Evolutionary conservation across 116 monocot species (phyloP).

Genomic region (Trichopus zeylanicus): DNA sequence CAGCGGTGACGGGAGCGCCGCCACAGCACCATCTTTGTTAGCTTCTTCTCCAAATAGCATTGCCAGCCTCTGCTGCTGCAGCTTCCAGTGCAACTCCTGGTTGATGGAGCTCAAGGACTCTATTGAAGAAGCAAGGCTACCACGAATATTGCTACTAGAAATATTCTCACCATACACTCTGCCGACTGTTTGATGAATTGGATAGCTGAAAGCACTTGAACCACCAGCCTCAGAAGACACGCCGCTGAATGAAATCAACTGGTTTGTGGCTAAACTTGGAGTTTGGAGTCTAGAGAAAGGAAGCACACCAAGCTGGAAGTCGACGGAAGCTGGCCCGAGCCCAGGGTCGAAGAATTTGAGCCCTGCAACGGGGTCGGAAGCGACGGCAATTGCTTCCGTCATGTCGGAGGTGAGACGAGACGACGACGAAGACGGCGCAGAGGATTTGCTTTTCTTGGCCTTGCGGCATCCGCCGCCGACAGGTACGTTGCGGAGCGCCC

Average conservation of each 20-base stretch:
- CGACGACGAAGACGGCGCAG: constrained; percentile 14
- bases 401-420: background rate
- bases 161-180: constrained; percentile 9
- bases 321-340: constrained; percentile 7
- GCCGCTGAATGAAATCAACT: constrained; percentile 16
- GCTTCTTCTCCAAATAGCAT: constrained; percentile 28
- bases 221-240: constrained; percentile 12
- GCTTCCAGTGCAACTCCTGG: constrained; percentile 72
- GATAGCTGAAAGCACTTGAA: constrained; percentile 14
- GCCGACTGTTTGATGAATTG: background rate
- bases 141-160: background rate
- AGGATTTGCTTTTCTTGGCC: constrained; percentile 41
- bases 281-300: constrained; percentile 15
- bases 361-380: background rate
- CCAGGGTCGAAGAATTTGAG: constrained; percentile 19
- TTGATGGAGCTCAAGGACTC: constrained; percentile 62
- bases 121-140: constrained; percentile 41
- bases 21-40: background rate
- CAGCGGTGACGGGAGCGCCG: constrained; percentile 1
- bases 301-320: constrained; percentile 27
- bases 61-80: constrained; percentile 67
- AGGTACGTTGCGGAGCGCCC: constrained; percentile 64
- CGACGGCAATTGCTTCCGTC: background rate
- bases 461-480: constrained; percentile 65
- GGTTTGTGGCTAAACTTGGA: constrained; percentile 9